These are phyloP conservation scores for Pharus latifolius DNA, from an alignment of 176 grass and related monocot genomes.

Conservation along the genomic window DNA sequence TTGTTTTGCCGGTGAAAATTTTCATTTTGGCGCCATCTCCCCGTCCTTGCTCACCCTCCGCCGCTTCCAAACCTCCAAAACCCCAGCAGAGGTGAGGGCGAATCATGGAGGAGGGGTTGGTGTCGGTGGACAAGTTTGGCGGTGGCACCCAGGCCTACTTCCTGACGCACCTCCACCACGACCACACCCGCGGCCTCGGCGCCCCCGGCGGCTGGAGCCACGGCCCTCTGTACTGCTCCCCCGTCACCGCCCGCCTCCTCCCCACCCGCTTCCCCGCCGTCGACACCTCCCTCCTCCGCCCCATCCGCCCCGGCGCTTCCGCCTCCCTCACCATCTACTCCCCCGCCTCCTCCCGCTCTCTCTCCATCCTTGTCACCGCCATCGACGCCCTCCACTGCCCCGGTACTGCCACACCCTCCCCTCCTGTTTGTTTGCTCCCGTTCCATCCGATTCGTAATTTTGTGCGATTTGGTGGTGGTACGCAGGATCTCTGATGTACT, in stretches of 20 bases:
- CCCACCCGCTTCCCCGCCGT: constrained; percentile 54
- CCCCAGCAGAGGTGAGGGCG: neutral
- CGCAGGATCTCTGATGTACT: constrained; percentile 76
- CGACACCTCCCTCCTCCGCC: constrained; percentile 55
- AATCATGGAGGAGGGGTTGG: constrained; percentile 49
- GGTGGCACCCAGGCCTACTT: constrained; percentile 63
- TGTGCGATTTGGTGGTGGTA: neutral
- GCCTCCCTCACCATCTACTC: constrained; percentile 25
- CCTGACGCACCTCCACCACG: constrained; percentile 85
- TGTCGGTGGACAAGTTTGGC: constrained; percentile 55
- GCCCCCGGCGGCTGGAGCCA: constrained; percentile 36
- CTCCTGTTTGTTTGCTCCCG: neutral
- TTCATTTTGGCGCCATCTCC: too few relatives aligned
- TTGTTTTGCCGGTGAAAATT: too few relatives aligned
- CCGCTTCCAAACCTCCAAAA: too few relatives aligned
- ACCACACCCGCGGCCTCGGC: constrained; percentile 70
- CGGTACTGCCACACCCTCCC: constrained; percentile 13
- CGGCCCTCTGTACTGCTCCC: constrained; percentile 78
- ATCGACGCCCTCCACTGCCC: constrained; percentile 74
- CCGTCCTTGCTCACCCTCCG: too few relatives aligned
- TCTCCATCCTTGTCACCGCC: constrained; percentile 56
- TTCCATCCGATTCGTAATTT: neutral
- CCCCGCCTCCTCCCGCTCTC: neutral
- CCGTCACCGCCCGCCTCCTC: constrained; percentile 56
- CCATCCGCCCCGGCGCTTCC: constrained; percentile 32